Evolutionary conservation across 2,329 filamentous ascomycete genomes (phyloP).

Genomic region (Apiospora malaysiana): DNA sequence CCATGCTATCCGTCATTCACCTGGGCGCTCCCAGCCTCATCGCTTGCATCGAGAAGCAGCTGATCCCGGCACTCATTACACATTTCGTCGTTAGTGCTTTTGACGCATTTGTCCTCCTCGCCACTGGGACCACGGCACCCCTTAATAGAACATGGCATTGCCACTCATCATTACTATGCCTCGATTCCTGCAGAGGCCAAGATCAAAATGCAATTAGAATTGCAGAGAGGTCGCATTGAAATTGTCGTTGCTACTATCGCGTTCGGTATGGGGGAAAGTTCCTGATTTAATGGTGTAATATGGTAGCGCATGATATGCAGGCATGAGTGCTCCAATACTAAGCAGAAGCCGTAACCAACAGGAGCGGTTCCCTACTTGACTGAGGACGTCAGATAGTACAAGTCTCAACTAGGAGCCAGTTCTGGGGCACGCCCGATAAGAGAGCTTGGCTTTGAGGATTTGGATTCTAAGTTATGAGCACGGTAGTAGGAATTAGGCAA

Average conservation of each 20-base stretch:
- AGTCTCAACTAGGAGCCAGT: conserved; percentile 75
- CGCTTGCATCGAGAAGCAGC: too few species aligned
- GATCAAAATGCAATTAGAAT: conserved; percentile 73
- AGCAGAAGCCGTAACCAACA: neutral
- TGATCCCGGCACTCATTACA: too few species aligned
- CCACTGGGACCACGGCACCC: too few species aligned
- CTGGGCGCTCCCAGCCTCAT: too few species aligned
- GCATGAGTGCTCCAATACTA: too few species aligned
- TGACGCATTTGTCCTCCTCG: too few species aligned
- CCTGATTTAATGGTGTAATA: too few species aligned
- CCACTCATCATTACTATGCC: conserved; percentile 86
- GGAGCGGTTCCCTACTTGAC: conserved; percentile 67
- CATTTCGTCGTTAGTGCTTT: too few species aligned
- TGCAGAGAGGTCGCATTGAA: conserved; percentile 81
- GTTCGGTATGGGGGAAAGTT: conserved; percentile 99
- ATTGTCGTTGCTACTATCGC: conserved; percentile 98
- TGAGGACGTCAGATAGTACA: conserved; percentile 80
- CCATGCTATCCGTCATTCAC: too few species aligned
- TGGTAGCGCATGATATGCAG: too few species aligned
- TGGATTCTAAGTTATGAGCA: conserved; percentile 76
- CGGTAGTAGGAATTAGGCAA: neutral
- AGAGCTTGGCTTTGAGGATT: conserved; percentile 86
- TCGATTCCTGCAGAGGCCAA: conserved; percentile 73
- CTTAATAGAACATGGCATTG: conserved; percentile 67
- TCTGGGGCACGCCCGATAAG: conserved; percentile 74